Evolutionary conservation across 352 stramenopile genomes (phyloP).

Genomic region (Globisporangium spinosum): DNA sequence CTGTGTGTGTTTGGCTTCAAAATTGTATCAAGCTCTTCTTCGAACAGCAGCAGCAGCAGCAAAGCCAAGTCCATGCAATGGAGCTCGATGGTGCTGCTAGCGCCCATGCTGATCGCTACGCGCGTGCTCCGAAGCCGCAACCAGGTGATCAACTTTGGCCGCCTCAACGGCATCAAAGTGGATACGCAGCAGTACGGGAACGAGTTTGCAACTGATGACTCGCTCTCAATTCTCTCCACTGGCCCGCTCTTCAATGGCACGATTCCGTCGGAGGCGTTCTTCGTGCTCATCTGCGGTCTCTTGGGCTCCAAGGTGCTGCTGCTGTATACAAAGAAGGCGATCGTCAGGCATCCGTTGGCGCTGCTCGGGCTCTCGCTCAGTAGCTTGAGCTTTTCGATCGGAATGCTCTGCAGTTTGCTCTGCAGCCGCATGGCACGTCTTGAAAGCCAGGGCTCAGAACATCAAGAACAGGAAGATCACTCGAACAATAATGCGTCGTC

Average conservation of each 20-base stretch:
- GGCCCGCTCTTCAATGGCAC: constrained; percentile 34
- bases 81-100: constrained; percentile 17
- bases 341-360: background rate
- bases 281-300: constrained; percentile 36
- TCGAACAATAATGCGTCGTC: background rate
- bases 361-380: constrained; percentile 12
- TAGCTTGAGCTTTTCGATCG: constrained; percentile 20
- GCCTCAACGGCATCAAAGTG: constrained; percentile 57
- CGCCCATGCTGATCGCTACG: constrained; percentile 36
- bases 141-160: constrained; percentile 87
- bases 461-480: background rate
- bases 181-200: constrained; percentile 48
- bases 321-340: background rate
- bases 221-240: constrained; percentile 77
- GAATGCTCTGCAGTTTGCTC: constrained; percentile 24
- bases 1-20: constrained; percentile 24
- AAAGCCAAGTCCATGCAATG: background rate
- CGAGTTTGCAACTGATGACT: constrained; percentile 75
- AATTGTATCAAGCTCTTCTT: constrained; percentile 14
- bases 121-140: constrained; percentile 73
- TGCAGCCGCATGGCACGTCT: constrained; percentile 14
- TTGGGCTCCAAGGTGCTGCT: constrained; percentile 29
- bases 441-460: background rate
- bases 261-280: constrained; percentile 25
- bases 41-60: background rate